Percentiles rank a stretch among this genome's conserved stretches.
phyloP scores from a whole-genome alignment of 2,329 filamentous ascomycete genomes.

The Pseudopithomyces maydicus region DNA sequence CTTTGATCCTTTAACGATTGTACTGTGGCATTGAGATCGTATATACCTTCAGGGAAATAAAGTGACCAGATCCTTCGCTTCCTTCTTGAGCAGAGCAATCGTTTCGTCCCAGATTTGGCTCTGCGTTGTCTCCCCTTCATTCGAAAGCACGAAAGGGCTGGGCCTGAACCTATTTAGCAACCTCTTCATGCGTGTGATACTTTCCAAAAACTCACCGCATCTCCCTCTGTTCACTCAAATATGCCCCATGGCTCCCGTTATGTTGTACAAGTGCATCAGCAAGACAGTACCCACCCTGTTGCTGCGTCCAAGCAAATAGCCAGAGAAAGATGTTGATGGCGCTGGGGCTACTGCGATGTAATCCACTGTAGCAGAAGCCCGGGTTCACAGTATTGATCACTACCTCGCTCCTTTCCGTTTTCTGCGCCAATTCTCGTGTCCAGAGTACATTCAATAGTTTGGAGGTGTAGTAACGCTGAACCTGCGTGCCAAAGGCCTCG shows the following conservation, averaged over 20 bases:
- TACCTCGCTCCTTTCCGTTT: slow-evolving; percentile 11
- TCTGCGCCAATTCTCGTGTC: slow-evolving; percentile 16
- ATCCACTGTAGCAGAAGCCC: slow-evolving; percentile 20
- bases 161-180: slow-evolving; percentile 8
- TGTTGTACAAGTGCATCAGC: slow-evolving; percentile 18
- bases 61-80: background rate
- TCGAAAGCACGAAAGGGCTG: slow-evolving; percentile 22
- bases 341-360: slow-evolving; percentile 17
- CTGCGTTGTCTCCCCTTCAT: slow-evolving; percentile 43
- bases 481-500: slow-evolving; percentile 13
- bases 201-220: slow-evolving; percentile 12
- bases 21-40: too few relatives aligned
- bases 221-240: slow-evolving; percentile 22
- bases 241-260: slow-evolving; percentile 18
- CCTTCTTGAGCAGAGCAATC: slow-evolving; percentile 14
- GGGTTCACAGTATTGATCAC: slow-evolving; percentile 25
- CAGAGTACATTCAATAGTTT: slow-evolving; percentile 25
- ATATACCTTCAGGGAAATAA: too few relatives aligned
- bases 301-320: slow-evolving; percentile 17
- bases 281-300: slow-evolving; percentile 17
- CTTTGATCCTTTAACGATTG: too few relatives aligned
- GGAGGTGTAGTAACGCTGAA: slow-evolving; percentile 21
- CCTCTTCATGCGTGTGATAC: background rate
- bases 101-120: slow-evolving; percentile 50
- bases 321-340: slow-evolving; percentile 14